Percentiles rank a stretch among this genome's conserved stretches.
phyloP scores from a whole-genome alignment of 208 protist genomes.

The Porcisia deanei region DNA sequence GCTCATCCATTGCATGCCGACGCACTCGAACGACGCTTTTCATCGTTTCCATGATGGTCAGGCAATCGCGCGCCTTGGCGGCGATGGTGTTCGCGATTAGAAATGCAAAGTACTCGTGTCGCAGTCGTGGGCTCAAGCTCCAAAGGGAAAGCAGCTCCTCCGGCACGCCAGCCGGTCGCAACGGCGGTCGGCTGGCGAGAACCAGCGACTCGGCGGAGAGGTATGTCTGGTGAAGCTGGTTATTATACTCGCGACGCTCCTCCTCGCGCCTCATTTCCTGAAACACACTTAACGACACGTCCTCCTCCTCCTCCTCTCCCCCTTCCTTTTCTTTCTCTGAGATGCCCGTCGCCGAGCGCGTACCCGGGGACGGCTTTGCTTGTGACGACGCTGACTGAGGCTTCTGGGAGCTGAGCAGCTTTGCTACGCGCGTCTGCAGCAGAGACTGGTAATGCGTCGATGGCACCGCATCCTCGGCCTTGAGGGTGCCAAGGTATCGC shows the following conservation, averaged over 20 bases:
- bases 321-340: not conserved
- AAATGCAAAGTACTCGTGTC: slow-evolving; percentile 87
- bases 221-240: slow-evolving; percentile 69
- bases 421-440: slow-evolving; percentile 47
- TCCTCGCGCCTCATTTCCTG: slow-evolving; percentile 89
- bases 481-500: slow-evolving; percentile 50
- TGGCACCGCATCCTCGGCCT: slow-evolving; percentile 9
- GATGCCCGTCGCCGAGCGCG: not conserved
- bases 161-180: slow-evolving; percentile 54
- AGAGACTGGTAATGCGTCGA: slow-evolving; percentile 46
- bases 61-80: slow-evolving; percentile 72
- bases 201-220: slow-evolving; percentile 72
- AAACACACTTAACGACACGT: slow-evolving; percentile 82
- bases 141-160: slow-evolving; percentile 81
- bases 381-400: not conserved
- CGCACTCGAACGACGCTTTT: slow-evolving; percentile 69
- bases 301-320: slow-evolving; percentile 55
- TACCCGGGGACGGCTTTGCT: not conserved
- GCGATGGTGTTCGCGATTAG: slow-evolving; percentile 79
- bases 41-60: slow-evolving; percentile 77
- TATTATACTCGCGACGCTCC: slow-evolving; percentile 71
- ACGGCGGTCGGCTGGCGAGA: slow-evolving; percentile 60
- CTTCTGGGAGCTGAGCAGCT: slow-evolving; percentile 22
- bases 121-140: slow-evolving; percentile 69
- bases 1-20: slow-evolving; percentile 83